These are phyloP conservation scores for Raffaelea ambrosiae DNA, from an alignment of 2,329 filamentous ascomycete species.

Conservation along the genomic window DNA sequence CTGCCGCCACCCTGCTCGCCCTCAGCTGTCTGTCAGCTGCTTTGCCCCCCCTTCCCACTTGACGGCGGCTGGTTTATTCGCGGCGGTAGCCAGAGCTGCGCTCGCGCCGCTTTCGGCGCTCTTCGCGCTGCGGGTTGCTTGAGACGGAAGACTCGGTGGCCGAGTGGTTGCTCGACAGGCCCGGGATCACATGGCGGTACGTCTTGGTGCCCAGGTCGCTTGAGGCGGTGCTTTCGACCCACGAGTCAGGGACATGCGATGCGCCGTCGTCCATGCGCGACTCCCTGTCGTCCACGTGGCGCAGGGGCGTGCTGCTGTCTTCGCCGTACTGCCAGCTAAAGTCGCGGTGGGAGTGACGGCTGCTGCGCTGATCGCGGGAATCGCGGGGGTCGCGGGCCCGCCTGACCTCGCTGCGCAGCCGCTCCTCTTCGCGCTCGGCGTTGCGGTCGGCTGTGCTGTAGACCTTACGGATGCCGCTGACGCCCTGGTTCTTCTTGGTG, in stretches of 20 bases:
- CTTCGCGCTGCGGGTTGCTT: slow-evolving; percentile 26
- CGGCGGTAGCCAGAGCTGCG: slow-evolving; percentile 12
- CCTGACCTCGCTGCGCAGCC: slow-evolving; percentile 46
- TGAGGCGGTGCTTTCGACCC: slow-evolving; percentile 17
- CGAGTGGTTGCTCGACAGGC: slow-evolving; percentile 29
- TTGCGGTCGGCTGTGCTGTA: slow-evolving; percentile 52
- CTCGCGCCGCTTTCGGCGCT: slow-evolving; percentile 31
- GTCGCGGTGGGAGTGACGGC: slow-evolving; percentile 29
- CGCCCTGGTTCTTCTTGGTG: slow-evolving; percentile 25
- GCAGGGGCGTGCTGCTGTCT: slow-evolving; percentile 16
- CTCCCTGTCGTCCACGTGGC: slow-evolving; percentile 22
- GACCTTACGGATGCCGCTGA: slow-evolving; percentile 50
- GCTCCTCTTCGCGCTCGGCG: slow-evolving; percentile 42
- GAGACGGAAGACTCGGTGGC: slow-evolving; percentile 23
- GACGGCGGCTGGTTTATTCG: too few species aligned
- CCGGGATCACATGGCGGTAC: slow-evolving; percentile 47
- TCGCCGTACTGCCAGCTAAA: slow-evolving; percentile 45
- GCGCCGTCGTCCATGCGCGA: slow-evolving; percentile 18
- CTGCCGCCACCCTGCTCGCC: too few species aligned
- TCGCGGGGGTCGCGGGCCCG: slow-evolving; percentile 14
- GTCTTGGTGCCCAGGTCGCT: slow-evolving; percentile 50
- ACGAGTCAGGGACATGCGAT: slow-evolving; percentile 27
- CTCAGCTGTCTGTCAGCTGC: too few species aligned
- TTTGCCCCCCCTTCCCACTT: too few species aligned
- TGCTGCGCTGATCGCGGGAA: slow-evolving; percentile 42